Base-by-base conservation (phyloP, 2,329 filamentous ascomycete genomes). In the Aspergillus udagawae region DNA sequence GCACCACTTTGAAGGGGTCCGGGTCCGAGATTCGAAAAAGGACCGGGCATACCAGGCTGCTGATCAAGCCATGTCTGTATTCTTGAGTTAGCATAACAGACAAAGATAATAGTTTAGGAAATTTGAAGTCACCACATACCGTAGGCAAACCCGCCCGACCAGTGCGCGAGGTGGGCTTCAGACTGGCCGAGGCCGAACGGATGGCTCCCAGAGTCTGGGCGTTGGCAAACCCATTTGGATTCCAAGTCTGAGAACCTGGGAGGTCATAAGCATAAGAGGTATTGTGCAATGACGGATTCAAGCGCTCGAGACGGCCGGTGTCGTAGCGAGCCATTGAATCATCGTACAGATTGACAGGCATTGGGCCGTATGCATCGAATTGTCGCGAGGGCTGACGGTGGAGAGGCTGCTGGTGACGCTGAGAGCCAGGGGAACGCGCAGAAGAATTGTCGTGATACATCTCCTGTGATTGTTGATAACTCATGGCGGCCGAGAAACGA, bases 311-410 rank as follows among this genome's bases (percentile, higher is more conserved):
- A 42, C 77, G 74, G 55, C 68, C 79, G 71, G 80, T 78, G 73
- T 82, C 85, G 74, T 80, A 86, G 66, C 78, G 80, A 51, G 80
- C 75, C 67, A 81, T 80, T 63, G 83, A 81, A 65, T 88, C 85
- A 54, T 94, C 90, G 74, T 93, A 96, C 53, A 92, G 80, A 57
- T 84, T 85, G 51, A 80, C 78, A 23, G 86, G 83, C 70, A 91
- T 82, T 56, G 86, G 85, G 59, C 82, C 84, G 70, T 89, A 88
- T 59, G 82, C 81, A 65, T 96, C 91, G 71, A 92, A 90, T 65
- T 89, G 89, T 66, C 91, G 85, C 65, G 91, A 92, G 47, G 86
- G 80, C 71, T 89, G 87, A 65, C 89, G 85, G 69, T 88, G 85
- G 57, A 89, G 78, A 57, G 82, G 80, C 80, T 87, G 79, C 70